Conservation (phyloP, 768 basidiomycete species). For the Termitomyces sp. region DNA sequence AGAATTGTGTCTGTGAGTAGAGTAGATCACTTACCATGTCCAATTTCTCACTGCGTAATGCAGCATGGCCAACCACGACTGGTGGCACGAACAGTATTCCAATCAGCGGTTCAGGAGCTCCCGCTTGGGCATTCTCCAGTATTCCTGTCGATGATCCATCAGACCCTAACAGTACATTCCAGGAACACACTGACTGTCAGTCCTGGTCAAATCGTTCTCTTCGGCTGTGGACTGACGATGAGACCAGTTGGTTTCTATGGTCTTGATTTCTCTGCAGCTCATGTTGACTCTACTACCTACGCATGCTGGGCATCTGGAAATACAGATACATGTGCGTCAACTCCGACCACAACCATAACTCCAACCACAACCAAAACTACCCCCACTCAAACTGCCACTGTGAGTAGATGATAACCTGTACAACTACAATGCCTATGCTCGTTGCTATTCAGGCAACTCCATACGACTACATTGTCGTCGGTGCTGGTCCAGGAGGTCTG, state of each 20-base stretch:
- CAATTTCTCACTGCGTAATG: background rate
- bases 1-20: slow-evolving; percentile 54
- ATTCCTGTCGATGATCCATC: slow-evolving; percentile 43
- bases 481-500: slow-evolving; percentile 54
- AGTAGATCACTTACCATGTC: background rate
- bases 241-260: slow-evolving; percentile 55
- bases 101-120: slow-evolving; percentile 27
- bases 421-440: background rate
- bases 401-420: background rate
- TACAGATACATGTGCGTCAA: slow-evolving; percentile 26
- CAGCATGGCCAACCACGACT: slow-evolving; percentile 32
- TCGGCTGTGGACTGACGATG: background rate
- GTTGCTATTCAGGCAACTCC: slow-evolving; percentile 29
- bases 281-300: slow-evolving; percentile 42
- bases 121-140: slow-evolving; percentile 47
- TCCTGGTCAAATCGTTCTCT: background rate
- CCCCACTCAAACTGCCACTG: slow-evolving; percentile 23
- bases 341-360: slow-evolving; percentile 24
- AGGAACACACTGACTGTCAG: slow-evolving; percentile 57
- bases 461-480: slow-evolving; percentile 53
- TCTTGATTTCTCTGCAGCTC: slow-evolving; percentile 38
- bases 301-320: slow-evolving; percentile 44
- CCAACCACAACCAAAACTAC: slow-evolving; percentile 28
- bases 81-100: slow-evolving; percentile 35
- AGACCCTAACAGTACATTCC: slow-evolving; percentile 44